These are phyloP conservation scores for Podosphaera xanthii DNA, from an alignment of 2,329 filamentous ascomycete genomes.

Conservation along the genomic window DNA sequence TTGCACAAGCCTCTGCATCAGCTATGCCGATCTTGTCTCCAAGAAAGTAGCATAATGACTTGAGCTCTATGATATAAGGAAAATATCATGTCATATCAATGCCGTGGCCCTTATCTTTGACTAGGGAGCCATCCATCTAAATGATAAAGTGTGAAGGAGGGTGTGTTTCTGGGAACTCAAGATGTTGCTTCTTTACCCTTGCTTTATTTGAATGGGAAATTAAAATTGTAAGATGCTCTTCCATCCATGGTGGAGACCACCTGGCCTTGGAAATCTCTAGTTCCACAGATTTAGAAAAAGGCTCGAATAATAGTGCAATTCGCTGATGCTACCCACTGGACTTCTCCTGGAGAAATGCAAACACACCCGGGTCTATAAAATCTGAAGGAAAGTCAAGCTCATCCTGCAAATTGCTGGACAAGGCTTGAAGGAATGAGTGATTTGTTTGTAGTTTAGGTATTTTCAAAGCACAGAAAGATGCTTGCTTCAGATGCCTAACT, in stretches of 20 bases:
- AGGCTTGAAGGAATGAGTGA: background rate
- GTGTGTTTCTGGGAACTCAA: background rate
- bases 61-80: no score
- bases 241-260: background rate
- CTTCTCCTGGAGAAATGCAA: background rate
- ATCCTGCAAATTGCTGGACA: background rate
- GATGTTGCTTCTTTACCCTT: background rate
- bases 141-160: background rate
- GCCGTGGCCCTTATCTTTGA: no score
- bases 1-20: no score
- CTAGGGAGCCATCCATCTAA: no score
- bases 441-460: background rate
- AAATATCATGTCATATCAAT: no score
- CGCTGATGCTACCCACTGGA: background rate
- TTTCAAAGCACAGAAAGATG: background rate
- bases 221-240: background rate
- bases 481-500: no score
- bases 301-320: background rate
- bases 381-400: background rate
- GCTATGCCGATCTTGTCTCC: no score
- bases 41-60: no score
- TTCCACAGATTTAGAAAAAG: no score
- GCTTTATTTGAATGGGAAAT: background rate
- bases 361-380: background rate
- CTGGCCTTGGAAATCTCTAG: no score